phyloP scores from a whole-genome alignment of 441 rosid species.

The Eutrema salsugineum region DNA sequence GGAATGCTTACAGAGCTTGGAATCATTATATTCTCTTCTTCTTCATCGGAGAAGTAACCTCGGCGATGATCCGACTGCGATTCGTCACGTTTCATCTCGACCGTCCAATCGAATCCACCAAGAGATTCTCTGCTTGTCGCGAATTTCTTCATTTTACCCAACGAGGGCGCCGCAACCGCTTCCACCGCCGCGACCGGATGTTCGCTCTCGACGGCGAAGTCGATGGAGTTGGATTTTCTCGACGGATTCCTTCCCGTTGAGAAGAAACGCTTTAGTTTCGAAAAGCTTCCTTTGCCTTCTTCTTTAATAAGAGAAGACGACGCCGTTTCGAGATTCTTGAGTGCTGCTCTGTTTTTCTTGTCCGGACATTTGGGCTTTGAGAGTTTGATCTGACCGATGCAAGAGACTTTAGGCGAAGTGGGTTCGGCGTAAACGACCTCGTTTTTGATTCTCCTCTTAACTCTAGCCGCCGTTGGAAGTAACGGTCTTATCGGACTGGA shows the following conservation, averaged over 20 bases:
- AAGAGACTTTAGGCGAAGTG: conserved; percentile 83
- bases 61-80: conserved; percentile 37
- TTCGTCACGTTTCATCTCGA: conserved; percentile 44
- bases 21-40: conserved; percentile 27
- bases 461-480: conserved; percentile 52
- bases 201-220: not conserved
- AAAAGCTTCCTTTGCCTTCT: conserved; percentile 20
- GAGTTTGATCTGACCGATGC: conserved; percentile 88
- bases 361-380: conserved; percentile 28
- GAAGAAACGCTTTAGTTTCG: conserved; percentile 42
- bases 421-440: conserved; percentile 59
- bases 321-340: not conserved
- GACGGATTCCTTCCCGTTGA: conserved; percentile 3
- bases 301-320: not conserved
- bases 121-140: conserved; percentile 62
- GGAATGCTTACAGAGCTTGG: conserved; percentile 8
- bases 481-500: conserved; percentile 60
- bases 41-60: conserved; percentile 41
- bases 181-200: conserved; percentile 11
- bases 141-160: conserved; percentile 66
- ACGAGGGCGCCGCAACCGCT: conserved; percentile 36
- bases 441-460: conserved; percentile 32
- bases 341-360: conserved; percentile 35
- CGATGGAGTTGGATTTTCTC: conserved; percentile 29
- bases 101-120: conserved; percentile 58